Base-by-base conservation (phyloP, 169 alveolate genomes). In the Hepatocystis sp. region DNA sequence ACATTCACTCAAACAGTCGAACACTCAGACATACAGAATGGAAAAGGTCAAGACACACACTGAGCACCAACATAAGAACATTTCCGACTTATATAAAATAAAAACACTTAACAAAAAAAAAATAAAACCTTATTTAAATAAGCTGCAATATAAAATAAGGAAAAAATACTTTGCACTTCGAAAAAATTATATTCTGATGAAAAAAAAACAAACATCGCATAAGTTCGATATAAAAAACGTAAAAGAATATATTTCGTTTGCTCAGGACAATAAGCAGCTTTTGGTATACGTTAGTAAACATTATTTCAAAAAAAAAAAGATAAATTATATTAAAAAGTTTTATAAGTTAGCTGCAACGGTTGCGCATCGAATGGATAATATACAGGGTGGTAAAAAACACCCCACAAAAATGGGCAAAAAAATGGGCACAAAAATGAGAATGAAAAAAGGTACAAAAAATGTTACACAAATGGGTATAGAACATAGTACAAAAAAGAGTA, bases 71-170 rank as follows among this genome's bases (percentile, higher is more conserved):
- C n/a, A 81, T 28, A 61, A 81, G 39, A 15, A 64, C 0, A 81
- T 81, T 10, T 60, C 53, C 25, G 61, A 61, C 30, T 19, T 81
- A 17, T 81, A 81, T 51, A 53, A 81, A 21, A 49, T 81, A 42
- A 42, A 49, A 28, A 39, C 11, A 7, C 30, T 81, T 28, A 81
- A 40, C 13, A 60, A 81, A 28, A 64, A 81, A 61, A 81, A 36
- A 5, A 58, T 81, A 25, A 81, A 51, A 63, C 89, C 89, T 3
- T 81, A 63, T 40, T 49, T 81, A 23, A 81, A 53, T 8, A 81
- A 61, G 32, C 63, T 81, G 27, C 63, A 81, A 28, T 81, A 81
- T 42, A 81, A 81, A 81, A 56, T 81, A 13, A 61, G 65, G 46
- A 81, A 64, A 42, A 81, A 81, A 55, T 81, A 63, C 19, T 81